Conservation (phyloP, 306 rosid species). For the Cercis canadensis region DNA sequence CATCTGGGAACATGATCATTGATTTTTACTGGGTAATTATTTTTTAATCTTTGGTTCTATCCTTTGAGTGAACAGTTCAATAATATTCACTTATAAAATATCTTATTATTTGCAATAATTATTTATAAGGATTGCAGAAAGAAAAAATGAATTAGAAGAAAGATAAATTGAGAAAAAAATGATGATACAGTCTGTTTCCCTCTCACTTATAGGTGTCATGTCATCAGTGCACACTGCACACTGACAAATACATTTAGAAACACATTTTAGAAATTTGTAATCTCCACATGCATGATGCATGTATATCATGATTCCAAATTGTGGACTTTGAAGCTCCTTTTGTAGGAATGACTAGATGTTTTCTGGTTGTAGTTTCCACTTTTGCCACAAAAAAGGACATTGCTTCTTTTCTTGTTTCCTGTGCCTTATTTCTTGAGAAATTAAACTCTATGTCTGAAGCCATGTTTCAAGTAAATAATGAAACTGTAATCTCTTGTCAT, state of each 20-base stretch:
- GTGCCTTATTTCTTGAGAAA: conserved; percentile 4
- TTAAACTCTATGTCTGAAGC: background rate
- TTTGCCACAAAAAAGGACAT: no score
- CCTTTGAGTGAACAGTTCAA: conserved; percentile 10
- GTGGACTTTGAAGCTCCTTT: conserved; percentile 34
- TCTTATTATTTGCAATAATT: conserved; percentile 29
- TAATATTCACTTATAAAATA: conserved; percentile 2
- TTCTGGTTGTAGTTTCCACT: conserved; percentile 18
- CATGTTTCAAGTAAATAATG: conserved; percentile 33
- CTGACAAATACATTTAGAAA: no score
- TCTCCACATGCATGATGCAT: no score
- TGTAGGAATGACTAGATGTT: conserved; percentile 1
- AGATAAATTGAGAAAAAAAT: no score
- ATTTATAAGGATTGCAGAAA: conserved; percentile 8
- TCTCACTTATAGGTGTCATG: no score
- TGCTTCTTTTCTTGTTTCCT: no score
- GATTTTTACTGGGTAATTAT: conserved; percentile 97
- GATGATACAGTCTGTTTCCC: no score
- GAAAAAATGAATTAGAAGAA: no score
- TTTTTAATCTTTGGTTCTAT: conserved; percentile 27
- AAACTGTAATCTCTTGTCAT: conserved; percentile 26
- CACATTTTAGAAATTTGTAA: no score
- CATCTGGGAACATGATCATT: conserved; percentile 80
- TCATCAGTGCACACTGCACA: no score
- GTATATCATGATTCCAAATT: background rate